phyloP scores from a whole-genome alignment of 768 basidiomycete genomes.

The Mycena galericulata region DNA sequence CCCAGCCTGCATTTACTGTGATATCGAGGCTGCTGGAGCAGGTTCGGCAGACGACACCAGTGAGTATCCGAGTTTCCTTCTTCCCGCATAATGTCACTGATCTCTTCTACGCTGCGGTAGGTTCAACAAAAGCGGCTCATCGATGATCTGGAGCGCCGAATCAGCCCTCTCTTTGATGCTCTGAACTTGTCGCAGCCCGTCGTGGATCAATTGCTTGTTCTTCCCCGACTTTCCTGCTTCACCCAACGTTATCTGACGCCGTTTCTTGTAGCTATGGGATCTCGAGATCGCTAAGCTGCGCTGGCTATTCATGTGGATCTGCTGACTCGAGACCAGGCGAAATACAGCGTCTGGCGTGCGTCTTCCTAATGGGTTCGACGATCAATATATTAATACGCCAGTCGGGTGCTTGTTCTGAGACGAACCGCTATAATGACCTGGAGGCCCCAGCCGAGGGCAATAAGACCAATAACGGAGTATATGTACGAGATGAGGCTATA shows the following conservation, averaged over 20 bases:
- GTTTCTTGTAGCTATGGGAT: constrained; percentile 86
- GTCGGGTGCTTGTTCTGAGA: constrained; percentile 31
- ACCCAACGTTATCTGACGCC: not conserved
- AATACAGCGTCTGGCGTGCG: constrained; percentile 83
- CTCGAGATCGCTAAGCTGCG: constrained; percentile 81
- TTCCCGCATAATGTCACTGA: constrained; percentile 13
- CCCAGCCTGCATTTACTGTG: constrained; percentile 73
- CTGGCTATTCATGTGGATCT: constrained; percentile 88
- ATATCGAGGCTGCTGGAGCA: constrained; percentile 72
- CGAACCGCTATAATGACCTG: constrained; percentile 87
- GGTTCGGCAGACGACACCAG: constrained; percentile 81
- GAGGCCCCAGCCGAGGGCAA: constrained; percentile 88
- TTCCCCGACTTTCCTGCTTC: constrained; percentile 57
- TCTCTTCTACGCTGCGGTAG: constrained; percentile 50
- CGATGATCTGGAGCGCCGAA: constrained; percentile 88
- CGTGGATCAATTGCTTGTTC: constrained; percentile 75
- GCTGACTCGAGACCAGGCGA: constrained; percentile 88
- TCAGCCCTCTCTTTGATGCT: constrained; percentile 91
- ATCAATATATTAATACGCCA: constrained; percentile 17
- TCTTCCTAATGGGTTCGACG: constrained; percentile 81
- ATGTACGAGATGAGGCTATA: constrained; percentile 97
- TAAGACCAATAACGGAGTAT: constrained; percentile 90
- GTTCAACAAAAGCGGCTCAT: constrained; percentile 85
- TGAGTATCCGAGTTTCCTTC: constrained; percentile 55
- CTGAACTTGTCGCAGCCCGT: constrained; percentile 83